Percentiles rank a stretch among this genome's conserved stretches.
Evolutionary conservation across 192 early-diverging fungal species (phyloP).

Genomic region (Phlyctochytrium planicorne): DNA sequence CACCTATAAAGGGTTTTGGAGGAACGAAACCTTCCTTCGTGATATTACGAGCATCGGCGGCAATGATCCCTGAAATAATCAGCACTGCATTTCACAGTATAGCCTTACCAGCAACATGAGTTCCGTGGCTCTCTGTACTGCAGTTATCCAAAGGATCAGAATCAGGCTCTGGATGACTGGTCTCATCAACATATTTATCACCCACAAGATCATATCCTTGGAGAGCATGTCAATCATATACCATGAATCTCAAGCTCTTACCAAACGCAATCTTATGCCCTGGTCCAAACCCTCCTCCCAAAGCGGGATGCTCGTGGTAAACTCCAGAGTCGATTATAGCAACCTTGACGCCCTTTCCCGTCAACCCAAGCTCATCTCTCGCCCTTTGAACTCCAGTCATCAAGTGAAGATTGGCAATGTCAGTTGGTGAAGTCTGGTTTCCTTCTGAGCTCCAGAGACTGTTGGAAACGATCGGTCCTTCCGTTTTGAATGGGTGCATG

Average conservation of each 20-base stretch:
- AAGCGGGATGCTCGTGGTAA: conserved; percentile 50
- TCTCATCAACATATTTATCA: conserved; percentile 30
- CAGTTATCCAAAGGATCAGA: conserved; percentile 47
- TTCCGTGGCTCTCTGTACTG: conserved; percentile 41
- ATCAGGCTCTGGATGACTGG: conserved; percentile 26
- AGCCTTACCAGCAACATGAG: conserved; percentile 53
- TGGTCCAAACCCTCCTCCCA: conserved; percentile 32
- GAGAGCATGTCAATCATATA: conserved; percentile 35
- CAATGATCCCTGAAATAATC: conserved; percentile 56
- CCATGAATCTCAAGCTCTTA: no score
- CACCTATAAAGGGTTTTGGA: conserved; percentile 50
- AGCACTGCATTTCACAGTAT: no score
- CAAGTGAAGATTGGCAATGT: background rate
- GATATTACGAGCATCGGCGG: conserved; percentile 30
- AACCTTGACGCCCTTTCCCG: conserved; percentile 50
- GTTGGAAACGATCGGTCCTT: no score
- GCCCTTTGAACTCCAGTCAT: conserved; percentile 37
- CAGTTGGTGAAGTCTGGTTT: no score
- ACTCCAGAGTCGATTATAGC: conserved; percentile 53
- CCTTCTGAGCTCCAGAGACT: no score
- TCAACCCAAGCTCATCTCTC: conserved; percentile 26
- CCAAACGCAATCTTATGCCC: background rate
- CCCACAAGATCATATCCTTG: conserved; percentile 49
- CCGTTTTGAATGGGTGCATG: background rate
- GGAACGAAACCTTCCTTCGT: conserved; percentile 15